These are phyloP conservation scores for Saccharomycopsis sp. DNA, from an alignment of 805 yeast genomes.

Conservation along the genomic window DNA sequence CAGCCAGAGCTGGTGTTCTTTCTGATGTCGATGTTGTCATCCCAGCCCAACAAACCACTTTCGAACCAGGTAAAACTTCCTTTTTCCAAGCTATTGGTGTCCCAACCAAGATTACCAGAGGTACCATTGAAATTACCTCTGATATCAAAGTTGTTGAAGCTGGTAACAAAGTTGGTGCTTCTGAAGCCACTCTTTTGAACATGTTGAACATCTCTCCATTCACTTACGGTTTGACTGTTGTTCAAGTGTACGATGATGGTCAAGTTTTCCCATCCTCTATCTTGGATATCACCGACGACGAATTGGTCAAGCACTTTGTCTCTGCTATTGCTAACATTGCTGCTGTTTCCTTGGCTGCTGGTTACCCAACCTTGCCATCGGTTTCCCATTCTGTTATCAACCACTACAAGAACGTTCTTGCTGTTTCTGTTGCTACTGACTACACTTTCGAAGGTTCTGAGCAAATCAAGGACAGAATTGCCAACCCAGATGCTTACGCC, in stretches of 20 bases:
- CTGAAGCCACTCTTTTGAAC: slow-evolving; percentile 98
- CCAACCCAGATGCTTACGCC: slow-evolving; percentile 99
- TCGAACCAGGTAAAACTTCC: slow-evolving; percentile 99
- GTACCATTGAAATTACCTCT: slow-evolving; percentile 98
- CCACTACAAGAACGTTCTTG: slow-evolving; percentile 98
- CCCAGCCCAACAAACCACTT: slow-evolving; percentile 99
- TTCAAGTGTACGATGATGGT: slow-evolving; percentile 97
- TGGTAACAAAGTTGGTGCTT: slow-evolving; percentile 91
- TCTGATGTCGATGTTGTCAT: slow-evolving; percentile 98
- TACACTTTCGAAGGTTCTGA: slow-evolving; percentile 99
- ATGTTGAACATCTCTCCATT: slow-evolving; percentile 99
- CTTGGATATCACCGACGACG: slow-evolving; percentile 98
- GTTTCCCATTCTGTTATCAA: slow-evolving; percentile 98
- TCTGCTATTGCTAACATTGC: slow-evolving; percentile 92
- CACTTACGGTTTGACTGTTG: slow-evolving; percentile 96
- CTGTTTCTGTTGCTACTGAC: slow-evolving; percentile 96
- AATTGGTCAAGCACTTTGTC: slow-evolving; percentile 86
- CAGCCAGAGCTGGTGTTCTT: slow-evolving; percentile 99
- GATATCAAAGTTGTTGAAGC: slow-evolving; percentile 93
- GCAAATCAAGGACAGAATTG: slow-evolving; percentile 98
- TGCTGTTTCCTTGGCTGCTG: slow-evolving; percentile 92
- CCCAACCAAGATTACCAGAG: slow-evolving; percentile 99
- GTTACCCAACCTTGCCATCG: slow-evolving; percentile 99
- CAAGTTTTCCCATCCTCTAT: slow-evolving; percentile 95
- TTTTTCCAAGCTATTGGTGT: slow-evolving; percentile 99